A percentile compares a stretch with the other conserved stretches of the same genome.
These are phyloP conservation scores for Flaveria ramosissima DNA, from an alignment of 129 eudicot genomes.

Conservation along the genomic window DNA sequence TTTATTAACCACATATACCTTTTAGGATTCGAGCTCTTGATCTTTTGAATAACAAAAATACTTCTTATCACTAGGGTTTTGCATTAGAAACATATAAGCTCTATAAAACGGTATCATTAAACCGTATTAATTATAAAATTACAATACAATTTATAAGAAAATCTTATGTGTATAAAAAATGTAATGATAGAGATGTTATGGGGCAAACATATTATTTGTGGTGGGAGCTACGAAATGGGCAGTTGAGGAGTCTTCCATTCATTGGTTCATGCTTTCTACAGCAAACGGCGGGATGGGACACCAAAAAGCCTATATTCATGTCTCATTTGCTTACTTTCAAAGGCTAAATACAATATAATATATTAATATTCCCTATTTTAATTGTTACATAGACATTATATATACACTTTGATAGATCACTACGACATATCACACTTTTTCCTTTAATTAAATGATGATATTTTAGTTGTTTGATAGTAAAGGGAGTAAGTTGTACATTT, in stretches of 20 bases:
- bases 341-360: not conserved
- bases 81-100: not conserved
- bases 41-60: too few relatives aligned
- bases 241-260: constrained; percentile 9
- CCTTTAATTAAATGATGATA: not conserved
- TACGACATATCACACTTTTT: not conserved
- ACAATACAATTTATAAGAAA: not conserved
- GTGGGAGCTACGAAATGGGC: constrained; percentile 11
- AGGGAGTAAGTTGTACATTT: not conserved
- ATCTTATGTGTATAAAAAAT: not conserved
- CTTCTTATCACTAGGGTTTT: too few relatives aligned
- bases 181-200: constrained; percentile 9
- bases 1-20: too few relatives aligned
- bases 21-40: too few relatives aligned
- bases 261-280: constrained; percentile 22
- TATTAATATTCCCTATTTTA: not conserved
- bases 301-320: constrained; percentile 31
- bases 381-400: not conserved
- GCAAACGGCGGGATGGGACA: constrained; percentile 35
- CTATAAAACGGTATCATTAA: not conserved
- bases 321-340: constrained; percentile 15
- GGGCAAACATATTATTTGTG: constrained; percentile 20
- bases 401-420: not conserved
- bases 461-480: not conserved
- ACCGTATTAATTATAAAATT: not conserved